Evolutionary conservation across 2,329 filamentous ascomycete genomes (phyloP).

Genomic region (Claviceps maximensis): DNA sequence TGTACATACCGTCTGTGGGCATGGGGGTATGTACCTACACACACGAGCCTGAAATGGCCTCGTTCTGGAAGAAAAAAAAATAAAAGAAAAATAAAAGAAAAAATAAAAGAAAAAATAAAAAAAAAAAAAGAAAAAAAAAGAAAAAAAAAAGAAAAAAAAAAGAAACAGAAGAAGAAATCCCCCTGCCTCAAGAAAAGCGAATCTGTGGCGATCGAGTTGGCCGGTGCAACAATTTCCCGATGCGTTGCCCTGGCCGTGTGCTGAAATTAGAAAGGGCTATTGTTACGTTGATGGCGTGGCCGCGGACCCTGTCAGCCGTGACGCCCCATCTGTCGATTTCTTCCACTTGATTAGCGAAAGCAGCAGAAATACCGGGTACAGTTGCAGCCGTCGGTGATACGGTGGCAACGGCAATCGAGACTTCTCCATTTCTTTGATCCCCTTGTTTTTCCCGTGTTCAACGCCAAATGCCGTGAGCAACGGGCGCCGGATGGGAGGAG

Average conservation of each 20-base stretch:
- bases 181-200: too few species aligned
- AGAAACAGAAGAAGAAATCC: too few species aligned
- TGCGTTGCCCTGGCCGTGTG: background rate
- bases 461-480: background rate
- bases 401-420: background rate
- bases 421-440: background rate
- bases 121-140: background rate
- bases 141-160: too few species aligned
- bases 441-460: background rate
- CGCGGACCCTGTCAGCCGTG: background rate
- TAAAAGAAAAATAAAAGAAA: too few species aligned
- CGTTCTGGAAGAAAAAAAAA: too few species aligned
- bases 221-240: background rate
- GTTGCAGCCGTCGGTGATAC: background rate
- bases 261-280: background rate
- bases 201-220: too few species aligned
- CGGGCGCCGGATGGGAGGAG: background rate
- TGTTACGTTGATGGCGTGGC: background rate
- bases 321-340: background rate
- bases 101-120: too few species aligned
- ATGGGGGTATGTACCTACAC: too few species aligned
- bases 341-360: background rate
- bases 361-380: background rate
- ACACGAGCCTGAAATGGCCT: too few species aligned
- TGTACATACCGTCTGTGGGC: background rate